Evolutionary conservation across 108 stramenopile genomes (phyloP), one percentile per base, ranked within the genome.

Genomic region (Bacterosira constricta): DNA sequence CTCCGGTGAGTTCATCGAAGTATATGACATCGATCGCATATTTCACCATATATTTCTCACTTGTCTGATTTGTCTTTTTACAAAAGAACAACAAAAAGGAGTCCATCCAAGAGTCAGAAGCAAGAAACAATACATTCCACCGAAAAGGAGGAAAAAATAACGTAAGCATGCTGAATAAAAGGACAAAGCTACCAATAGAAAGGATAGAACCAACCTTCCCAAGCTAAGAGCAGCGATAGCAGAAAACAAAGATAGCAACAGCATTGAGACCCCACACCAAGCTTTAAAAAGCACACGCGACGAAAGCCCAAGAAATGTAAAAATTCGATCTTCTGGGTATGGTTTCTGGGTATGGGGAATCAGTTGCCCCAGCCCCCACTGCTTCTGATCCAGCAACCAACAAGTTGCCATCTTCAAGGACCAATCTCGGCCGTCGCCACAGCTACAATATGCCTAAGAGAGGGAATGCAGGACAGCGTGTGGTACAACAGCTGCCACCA

Each of bases 251-350:
- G 5, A 20, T 1, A 45, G 29, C 32, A 39, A 60, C 1, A 45
- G 29, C 32, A 39, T 51, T 29, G 61, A 60, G 29, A 62, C 53
- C 0, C 31, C 37, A 36, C 21, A 4, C 23, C 27, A 62, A 35
- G 37, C 30, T 34, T 30, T 36, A 58, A 41, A 57, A 69, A 61
- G 31, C 41, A 32, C 30, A 52, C n/a, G 13, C 21, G 59, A 23
- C 37, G 62, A 42, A 37, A 73, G 4, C 39, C 71, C 21, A 57
- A 64, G 36, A 63, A 58, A 58, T 46, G 36, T 52, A 6, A 51
- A 70, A 17, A 31, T 77, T 27, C 66, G 21, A 64, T 77, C 76
- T 20, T 64, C 76, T 17, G 76, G 76, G 9, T 69, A 69, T 51
- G 68, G 76, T 6, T 12, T 32, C 4, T 52, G 27, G 4, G 1